These are phyloP conservation scores for Sporodiniella umbellata DNA, from an alignment of 371 early-diverging fungal genomes.

Conservation along the genomic window DNA sequence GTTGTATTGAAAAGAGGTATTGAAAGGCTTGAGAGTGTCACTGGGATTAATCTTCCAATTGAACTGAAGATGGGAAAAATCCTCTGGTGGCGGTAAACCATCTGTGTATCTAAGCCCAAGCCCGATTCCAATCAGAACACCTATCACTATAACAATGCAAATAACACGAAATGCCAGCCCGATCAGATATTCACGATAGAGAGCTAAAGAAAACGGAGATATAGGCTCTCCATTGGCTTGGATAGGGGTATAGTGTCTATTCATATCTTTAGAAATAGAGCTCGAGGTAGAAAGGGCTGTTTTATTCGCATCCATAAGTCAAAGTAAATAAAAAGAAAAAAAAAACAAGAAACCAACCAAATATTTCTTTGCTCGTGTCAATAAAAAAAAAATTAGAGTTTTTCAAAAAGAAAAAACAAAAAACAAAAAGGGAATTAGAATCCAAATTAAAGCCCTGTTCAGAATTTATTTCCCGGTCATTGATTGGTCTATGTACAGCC, in stretches of 20 bases:
- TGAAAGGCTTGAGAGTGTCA: slow-evolving; percentile 55
- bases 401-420: neutral
- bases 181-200: slow-evolving; percentile 9
- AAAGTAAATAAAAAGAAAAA: neutral
- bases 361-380: too few relatives aligned
- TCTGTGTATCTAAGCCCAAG: slow-evolving; percentile 40
- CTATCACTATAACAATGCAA: slow-evolving; percentile 25
- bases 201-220: neutral
- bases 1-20: slow-evolving; percentile 58
- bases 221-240: neutral
- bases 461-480: neutral
- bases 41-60: slow-evolving; percentile 60
- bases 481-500: neutral
- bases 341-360: neutral
- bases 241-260: neutral
- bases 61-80: slow-evolving; percentile 40
- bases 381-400: too few relatives aligned
- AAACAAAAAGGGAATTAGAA: neutral
- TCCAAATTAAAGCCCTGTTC: neutral
- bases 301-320: neutral
- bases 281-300: neutral
- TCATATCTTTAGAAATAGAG: neutral
- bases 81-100: slow-evolving; percentile 27
- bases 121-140: slow-evolving; percentile 35
- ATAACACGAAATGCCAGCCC: slow-evolving; percentile 24